Evolutionary conservation across 164 flowering plant species (phyloP), one percentile per base, ranked within the genome.

Genomic region (Houttuynia cordata): DNA sequence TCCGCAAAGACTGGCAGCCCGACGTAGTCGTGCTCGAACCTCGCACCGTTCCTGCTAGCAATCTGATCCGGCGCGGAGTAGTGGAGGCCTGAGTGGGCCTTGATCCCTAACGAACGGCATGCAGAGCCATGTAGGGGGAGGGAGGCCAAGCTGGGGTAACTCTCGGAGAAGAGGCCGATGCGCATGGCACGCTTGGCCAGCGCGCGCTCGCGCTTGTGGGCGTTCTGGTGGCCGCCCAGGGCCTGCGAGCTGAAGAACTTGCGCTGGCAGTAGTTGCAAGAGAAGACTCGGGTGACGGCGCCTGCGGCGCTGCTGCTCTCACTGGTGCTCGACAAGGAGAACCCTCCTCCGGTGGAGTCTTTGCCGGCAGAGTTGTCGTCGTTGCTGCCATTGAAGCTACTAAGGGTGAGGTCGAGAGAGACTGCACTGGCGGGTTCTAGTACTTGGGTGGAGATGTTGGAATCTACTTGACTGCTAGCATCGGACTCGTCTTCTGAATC

Each of bases 221-320:
- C 94, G 68, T 90, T 90, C 68, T 85, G 97, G 67, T 90, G 92
- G 14, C 97, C 97, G 20, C 97, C 94, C 15, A 87, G 62, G 4
- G 97, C 97, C 68, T 87, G 97, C 1, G 94, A 87, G 77, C 92
- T 90, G 66, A 68, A 84, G 76, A 90, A 90, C 70, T 87, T 87
- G 55, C 97, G 83, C 39, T 76, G 68, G 65, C 94, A 87, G 63
- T 80, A 90, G 62, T 85, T 90, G 78, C 97, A 90, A 3, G 97
- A 81, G 78, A 91, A 91, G 23, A 86, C 76, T 64, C 90, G 73
- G 9, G 88, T 76, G 49, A 64, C 20, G n/a, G 66, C 56, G 9
- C 62, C 68, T 12, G 71, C 70, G 23, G 69, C 79, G 24, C 62
- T 74, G 59, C 68, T 70, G 39, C 73, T 61, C 70, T 76, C 83